A percentile compares a stretch with the other conserved stretches of the same genome.
Evolutionary conservation across 345 rosid genomes (phyloP).

Genomic region (Litchi chinensis): DNA sequence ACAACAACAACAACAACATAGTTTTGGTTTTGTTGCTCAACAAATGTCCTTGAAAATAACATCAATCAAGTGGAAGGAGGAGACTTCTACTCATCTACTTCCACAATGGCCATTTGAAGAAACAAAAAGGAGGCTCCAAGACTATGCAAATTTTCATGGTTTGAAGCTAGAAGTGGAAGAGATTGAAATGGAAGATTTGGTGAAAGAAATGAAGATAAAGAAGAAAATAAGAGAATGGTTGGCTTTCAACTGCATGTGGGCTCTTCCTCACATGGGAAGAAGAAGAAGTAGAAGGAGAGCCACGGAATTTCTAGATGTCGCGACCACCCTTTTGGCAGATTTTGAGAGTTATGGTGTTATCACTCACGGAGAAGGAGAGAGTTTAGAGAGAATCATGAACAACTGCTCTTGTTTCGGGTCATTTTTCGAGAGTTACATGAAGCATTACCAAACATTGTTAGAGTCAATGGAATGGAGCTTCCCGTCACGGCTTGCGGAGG

Average conservation of each 20-base stretch:
- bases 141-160: constrained; percentile 16
- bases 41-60: constrained; percentile 22
- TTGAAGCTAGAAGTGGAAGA: constrained; percentile 21
- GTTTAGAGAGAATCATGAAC: constrained; percentile 9
- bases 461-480: constrained; percentile 33
- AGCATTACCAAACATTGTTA: constrained; percentile 27
- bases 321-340: constrained; percentile 16
- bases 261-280: constrained; percentile 34
- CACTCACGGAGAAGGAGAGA: constrained; percentile 32
- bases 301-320: constrained; percentile 21
- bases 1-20: not conserved
- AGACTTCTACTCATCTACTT: not conserved
- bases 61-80: constrained; percentile 19
- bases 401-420: constrained; percentile 16
- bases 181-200: constrained; percentile 25
- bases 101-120: constrained; percentile 23
- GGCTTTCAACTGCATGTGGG: constrained; percentile 33
- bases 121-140: constrained; percentile 21
- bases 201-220: constrained; percentile 6
- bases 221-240: constrained; percentile 20
- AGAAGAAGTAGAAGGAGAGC: constrained; percentile 24
- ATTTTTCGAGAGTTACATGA: constrained; percentile 26
- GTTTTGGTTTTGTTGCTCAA: not conserved
- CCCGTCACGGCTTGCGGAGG: constrained; percentile 26
- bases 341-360: constrained; percentile 22